A percentile compares a stretch with the other conserved stretches of the same genome.
Evolutionary conservation across 2,329 filamentous ascomycete genomes (phyloP).

Genomic region (Microascus cirrosus): DNA sequence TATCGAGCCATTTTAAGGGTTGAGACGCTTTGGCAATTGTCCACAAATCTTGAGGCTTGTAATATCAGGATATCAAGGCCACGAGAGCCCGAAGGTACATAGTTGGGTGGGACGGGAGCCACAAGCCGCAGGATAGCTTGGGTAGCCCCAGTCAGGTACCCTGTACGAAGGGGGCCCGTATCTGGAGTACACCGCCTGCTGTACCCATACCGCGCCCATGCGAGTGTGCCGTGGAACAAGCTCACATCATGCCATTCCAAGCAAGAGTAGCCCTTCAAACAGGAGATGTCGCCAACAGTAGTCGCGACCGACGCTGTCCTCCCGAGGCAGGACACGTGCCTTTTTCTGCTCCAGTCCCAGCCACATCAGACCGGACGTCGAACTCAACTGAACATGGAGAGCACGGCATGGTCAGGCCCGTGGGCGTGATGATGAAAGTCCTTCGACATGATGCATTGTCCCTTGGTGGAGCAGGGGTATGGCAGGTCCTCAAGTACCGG

Average conservation of each 20-base stretch:
- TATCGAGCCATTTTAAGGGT: not conserved
- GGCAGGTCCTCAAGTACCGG: conserved; percentile 1
- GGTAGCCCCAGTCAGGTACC: not conserved
- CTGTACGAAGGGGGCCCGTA: not conserved
- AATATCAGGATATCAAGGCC: not conserved
- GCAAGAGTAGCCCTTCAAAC: not conserved
- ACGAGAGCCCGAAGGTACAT: not conserved
- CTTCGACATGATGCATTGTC: conserved; percentile 1
- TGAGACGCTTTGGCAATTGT: not conserved
- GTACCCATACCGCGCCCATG: not conserved
- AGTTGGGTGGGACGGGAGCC: not conserved
- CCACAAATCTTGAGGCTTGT: not conserved
- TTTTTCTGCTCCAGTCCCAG: not conserved
- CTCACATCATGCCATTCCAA: not conserved
- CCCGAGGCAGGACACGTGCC: not conserved
- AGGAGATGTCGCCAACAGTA: not conserved
- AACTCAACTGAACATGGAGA: not conserved
- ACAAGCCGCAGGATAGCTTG: not conserved
- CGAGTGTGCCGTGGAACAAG: not conserved
- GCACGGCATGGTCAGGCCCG: not conserved
- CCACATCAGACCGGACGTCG: not conserved
- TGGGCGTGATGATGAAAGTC: not conserved
- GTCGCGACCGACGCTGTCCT: not conserved
- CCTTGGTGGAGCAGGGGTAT: conserved; percentile 1
- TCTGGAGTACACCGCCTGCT: not conserved